These are phyloP conservation scores for Corymbia citriodora DNA, from an alignment of 441 rosid genomes.

Conservation along the genomic window DNA sequence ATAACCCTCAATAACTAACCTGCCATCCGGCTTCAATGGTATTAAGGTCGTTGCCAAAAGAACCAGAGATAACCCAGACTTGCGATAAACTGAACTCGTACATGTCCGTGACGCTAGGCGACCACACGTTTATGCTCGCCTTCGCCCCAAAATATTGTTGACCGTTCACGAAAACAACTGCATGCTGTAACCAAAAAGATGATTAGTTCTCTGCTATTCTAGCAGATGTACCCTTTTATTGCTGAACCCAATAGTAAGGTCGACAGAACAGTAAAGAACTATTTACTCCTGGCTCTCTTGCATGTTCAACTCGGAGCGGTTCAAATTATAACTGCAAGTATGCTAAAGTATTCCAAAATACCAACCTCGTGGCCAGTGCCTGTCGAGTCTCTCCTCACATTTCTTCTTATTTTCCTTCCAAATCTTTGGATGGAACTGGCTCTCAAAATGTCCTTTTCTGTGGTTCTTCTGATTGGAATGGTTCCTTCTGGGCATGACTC, in stretches of 20 bases:
- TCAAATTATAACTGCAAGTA: neutral
- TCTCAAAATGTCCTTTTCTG: slow-evolving; percentile 44
- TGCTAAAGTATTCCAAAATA: neutral
- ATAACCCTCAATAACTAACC: neutral
- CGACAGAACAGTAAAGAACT: neutral
- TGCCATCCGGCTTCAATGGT: slow-evolving; percentile 22
- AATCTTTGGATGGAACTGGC: slow-evolving; percentile 40
- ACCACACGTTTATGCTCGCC: slow-evolving; percentile 17
- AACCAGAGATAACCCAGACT: slow-evolving; percentile 16
- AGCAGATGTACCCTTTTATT: neutral
- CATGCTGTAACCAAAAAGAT: slow-evolving; percentile 3
- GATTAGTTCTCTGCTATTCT: neutral
- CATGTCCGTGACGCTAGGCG: slow-evolving; percentile 2
- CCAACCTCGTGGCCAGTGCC: slow-evolving; percentile 68
- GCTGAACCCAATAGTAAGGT: neutral
- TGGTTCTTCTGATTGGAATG: slow-evolving; percentile 57
- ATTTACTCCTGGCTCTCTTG: neutral
- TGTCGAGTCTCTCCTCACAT: slow-evolving; percentile 55
- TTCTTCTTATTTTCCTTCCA: slow-evolving; percentile 41
- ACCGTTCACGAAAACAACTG: slow-evolving; percentile 15
- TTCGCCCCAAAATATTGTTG: slow-evolving; percentile 14
- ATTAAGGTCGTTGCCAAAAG: slow-evolving; percentile 15
- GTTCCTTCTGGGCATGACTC: slow-evolving; percentile 64
- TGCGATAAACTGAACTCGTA: slow-evolving; percentile 16
- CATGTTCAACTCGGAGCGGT: neutral